phyloP scores from a whole-genome alignment of 1,284 basidiomycete species.

The Sporisorium iseilematis-ciliati region DNA sequence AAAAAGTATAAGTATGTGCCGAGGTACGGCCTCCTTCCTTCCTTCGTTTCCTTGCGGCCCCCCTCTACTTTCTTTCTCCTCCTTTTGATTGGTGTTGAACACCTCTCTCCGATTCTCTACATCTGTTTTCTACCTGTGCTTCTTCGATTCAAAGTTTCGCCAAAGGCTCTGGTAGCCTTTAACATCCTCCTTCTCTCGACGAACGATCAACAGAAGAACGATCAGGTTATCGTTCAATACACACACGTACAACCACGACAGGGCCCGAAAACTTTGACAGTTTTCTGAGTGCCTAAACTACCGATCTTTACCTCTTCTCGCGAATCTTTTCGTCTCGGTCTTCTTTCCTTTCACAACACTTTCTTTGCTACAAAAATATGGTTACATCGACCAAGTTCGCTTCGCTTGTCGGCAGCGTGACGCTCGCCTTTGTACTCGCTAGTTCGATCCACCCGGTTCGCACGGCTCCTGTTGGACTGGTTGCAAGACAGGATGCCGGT shows the following conservation, averaged over 20 bases:
- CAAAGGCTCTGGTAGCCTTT: conserved; percentile 45
- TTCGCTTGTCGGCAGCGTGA: conserved; percentile 34
- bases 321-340: conserved; percentile 1
- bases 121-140: conserved; percentile 9
- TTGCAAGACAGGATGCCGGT: conserved; percentile 17
- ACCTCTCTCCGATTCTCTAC: conserved; percentile 26
- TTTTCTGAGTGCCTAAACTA: conserved; percentile 10
- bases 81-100: conserved; percentile 16
- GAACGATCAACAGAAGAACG: conserved; percentile 14
- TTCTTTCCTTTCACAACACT: neutral
- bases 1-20: conserved; percentile 27
- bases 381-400: conserved; percentile 36
- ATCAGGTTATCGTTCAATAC: conserved; percentile 20
- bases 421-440: conserved; percentile 37
- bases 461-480: conserved; percentile 24
- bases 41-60: conserved; percentile 20
- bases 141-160: conserved; percentile 10
- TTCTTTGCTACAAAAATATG: conserved; percentile 10
- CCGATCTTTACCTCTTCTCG: conserved; percentile 1
- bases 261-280: conserved; percentile 39
- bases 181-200: neutral
- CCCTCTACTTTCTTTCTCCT: conserved; percentile 7
- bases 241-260: neutral
- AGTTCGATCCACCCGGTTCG: conserved; percentile 29
- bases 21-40: neutral